These are phyloP conservation scores for Podaxis sp. DNA, from an alignment of 768 basidiomycete species.

Conservation along the genomic window DNA sequence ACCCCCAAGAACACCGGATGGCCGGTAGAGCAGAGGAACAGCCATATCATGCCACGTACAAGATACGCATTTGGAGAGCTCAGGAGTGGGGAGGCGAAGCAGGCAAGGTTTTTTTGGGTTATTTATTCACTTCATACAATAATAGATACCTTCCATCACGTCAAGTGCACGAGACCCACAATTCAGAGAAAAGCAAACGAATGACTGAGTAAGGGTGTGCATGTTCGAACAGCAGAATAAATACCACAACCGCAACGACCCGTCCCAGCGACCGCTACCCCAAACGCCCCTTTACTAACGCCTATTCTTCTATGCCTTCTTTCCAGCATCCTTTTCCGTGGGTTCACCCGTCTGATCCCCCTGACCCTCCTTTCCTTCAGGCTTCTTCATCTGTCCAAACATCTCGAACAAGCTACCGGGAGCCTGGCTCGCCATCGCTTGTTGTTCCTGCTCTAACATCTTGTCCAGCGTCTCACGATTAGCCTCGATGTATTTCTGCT, in stretches of 20 bases:
- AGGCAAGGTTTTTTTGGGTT: background rate
- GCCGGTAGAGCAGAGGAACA: background rate
- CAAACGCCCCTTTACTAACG: background rate
- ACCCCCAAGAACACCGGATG: background rate
- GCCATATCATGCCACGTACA: background rate
- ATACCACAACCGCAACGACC: background rate
- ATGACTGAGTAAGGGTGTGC: constrained; percentile 11
- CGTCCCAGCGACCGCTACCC: background rate
- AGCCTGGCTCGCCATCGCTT: constrained; percentile 41
- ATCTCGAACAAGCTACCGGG: constrained; percentile 52
- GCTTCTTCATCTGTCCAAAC: constrained; percentile 30
- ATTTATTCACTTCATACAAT: background rate
- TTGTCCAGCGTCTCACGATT: constrained; percentile 33
- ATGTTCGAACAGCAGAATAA: background rate
- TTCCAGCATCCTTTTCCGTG: background rate
- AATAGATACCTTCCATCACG: background rate
- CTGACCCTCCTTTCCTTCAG: background rate
- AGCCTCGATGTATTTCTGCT: constrained; percentile 47
- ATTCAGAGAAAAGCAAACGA: background rate
- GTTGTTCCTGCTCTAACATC: constrained; percentile 30
- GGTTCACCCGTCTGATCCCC: background rate
- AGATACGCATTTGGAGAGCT: background rate
- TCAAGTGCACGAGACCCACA: background rate
- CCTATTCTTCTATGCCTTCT: constrained; percentile 8
- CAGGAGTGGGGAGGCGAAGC: background rate